phyloP scores from a whole-genome alignment of 164 flowering plant genomes.

The Liriodendron chinense region DNA sequence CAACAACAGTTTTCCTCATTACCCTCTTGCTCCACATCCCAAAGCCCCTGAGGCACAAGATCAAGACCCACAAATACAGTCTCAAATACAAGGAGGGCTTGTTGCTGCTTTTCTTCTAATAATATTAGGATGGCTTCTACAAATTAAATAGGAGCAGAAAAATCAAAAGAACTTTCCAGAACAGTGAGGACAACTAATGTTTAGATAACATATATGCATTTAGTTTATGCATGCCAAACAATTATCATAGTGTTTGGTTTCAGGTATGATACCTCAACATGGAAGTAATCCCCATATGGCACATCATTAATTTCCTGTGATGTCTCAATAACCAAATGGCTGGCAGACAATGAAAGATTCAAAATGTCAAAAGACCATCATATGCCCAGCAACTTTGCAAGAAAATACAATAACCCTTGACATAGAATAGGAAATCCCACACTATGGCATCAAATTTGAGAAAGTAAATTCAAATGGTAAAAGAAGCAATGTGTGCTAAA shows the following conservation, averaged over 20 bases:
- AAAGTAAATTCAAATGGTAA: background rate
- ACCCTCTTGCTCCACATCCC: constrained; percentile 64
- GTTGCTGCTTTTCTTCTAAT: background rate
- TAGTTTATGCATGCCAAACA: background rate
- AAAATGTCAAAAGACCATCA: constrained; percentile 13
- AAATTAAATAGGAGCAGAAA: background rate
- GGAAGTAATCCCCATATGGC: constrained; percentile 87
- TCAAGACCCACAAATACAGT: background rate
- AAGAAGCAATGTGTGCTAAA: background rate
- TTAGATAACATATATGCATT: background rate
- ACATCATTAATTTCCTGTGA: constrained; percentile 85
- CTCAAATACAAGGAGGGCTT: background rate
- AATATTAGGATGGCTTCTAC: too few relatives aligned
- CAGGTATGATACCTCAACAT: constrained; percentile 65
- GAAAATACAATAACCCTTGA: background rate
- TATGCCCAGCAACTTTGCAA: background rate
- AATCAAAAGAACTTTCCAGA: background rate
- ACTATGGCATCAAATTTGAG: background rate
- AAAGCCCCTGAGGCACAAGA: constrained; percentile 56
- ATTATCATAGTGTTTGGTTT: background rate
- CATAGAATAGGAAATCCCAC: background rate
- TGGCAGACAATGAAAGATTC: constrained; percentile 31
- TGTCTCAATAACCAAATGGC: constrained; percentile 83
- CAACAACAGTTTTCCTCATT: constrained; percentile 36
- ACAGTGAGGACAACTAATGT: background rate